These are phyloP conservation scores for Talaromyces amestolkiae DNA, from an alignment of 2,329 filamentous ascomycete genomes.

Conservation along the genomic window DNA sequence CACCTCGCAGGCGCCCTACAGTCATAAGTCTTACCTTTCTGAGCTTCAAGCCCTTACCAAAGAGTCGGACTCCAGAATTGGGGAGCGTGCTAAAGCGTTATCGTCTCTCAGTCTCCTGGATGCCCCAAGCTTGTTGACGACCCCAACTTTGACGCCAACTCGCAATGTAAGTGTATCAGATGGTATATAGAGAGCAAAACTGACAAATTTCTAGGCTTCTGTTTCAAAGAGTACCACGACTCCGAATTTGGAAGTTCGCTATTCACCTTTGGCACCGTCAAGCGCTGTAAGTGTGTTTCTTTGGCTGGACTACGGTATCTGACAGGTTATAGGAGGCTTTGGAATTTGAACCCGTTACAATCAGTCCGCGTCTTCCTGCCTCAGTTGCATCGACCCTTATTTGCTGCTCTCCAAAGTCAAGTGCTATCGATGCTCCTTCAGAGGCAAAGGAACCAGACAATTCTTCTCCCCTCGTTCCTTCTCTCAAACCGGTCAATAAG, in stretches of 20 bases:
- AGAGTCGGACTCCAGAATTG: not conserved
- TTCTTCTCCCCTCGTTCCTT: not conserved
- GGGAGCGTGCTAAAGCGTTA: not conserved
- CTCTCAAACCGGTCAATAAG: not conserved
- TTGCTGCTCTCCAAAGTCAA: conserved; percentile 2
- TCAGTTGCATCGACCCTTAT: not conserved
- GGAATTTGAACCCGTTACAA: not conserved
- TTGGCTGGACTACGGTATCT: not conserved
- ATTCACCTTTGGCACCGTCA: conserved; percentile 1
- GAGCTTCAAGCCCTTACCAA: conserved; percentile 3
- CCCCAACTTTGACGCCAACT: conserved; percentile 11
- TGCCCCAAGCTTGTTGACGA: conserved; percentile 9
- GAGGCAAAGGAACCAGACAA: not conserved
- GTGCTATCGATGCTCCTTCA: not conserved
- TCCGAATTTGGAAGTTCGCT: not conserved
- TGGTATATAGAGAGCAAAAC: not conserved
- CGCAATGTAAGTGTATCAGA: not conserved
- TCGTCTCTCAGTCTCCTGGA: conserved; percentile 13
- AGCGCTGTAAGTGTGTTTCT: not conserved
- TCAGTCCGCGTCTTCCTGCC: not conserved
- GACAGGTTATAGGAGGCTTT: not conserved
- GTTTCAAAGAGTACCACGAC: not conserved
- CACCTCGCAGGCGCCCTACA: not conserved
- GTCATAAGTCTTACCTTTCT: not conserved
- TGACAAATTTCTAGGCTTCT: not conserved